Evolutionary conservation across 495 filamentous ascomycete species (phyloP), one percentile per base, ranked within the genome.

Genomic region (Aspergillus steynii): DNA sequence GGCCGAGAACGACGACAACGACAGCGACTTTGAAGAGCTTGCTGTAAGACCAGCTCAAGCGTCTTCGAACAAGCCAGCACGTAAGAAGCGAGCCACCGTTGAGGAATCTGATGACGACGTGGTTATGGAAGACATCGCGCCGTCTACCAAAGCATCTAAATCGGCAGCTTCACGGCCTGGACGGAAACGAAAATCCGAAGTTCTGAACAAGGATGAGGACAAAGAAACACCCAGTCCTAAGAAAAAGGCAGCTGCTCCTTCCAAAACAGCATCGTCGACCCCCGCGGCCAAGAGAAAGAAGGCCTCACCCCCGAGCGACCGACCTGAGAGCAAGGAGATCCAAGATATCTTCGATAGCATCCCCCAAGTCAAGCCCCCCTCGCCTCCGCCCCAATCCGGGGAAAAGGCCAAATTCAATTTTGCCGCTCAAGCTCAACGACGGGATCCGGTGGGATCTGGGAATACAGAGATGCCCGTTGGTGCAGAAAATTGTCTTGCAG

Each of bases 311-410:
- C 87, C 88, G 72, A 83, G 86, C 28, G 88, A 86, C 9, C 65
- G 76, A 15, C 68, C 85, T 0, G 89, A 91, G 62, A 86, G 83
- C 59, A 80, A 82, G 27, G 81, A 82, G 48, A 85, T 96, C 15
- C 85, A 93, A 68, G 86, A 85, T 37, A 97, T 99, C 53, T 86
- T 96, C 34, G 90, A 96, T 68, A 90, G 86, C 68, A 92, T 99
- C 60, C 91, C 93, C 9, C 88, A 81, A 6, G 81, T 98, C 29
- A 77, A 86, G 56, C 82, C 95, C 45, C 96, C 95, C 20, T 89
- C 91, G 5, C 93, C 96, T 32, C 91, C 93, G 49, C 77, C 86
- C 9, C 76, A 81, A 37, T 81, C 82, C 58, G 80, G 80, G 3
- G 81, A 85, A 61, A 74, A 73, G 37, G 76, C 74, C 52, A 97